Evolutionary conservation across 305 asterid genomes (phyloP).

Genomic region (Stenogyne calaminthoides): DNA sequence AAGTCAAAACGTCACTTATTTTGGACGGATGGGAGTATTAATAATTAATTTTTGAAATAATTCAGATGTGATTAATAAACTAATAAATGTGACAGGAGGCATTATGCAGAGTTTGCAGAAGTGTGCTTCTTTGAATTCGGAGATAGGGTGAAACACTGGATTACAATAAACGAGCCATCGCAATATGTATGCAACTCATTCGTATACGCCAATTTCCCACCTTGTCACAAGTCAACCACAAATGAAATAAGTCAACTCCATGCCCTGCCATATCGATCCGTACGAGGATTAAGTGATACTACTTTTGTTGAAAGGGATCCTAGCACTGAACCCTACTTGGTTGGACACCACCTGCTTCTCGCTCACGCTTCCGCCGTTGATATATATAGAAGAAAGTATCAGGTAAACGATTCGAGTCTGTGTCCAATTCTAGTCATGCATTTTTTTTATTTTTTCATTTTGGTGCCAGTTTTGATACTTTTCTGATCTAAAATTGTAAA

Average conservation of each 20-base stretch:
- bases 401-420: background rate
- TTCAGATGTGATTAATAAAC: no score
- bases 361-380: background rate
- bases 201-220: conserved; percentile 23
- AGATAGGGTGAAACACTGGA: conserved; percentile 35
- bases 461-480: no score
- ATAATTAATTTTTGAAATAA: no score
- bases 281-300: background rate
- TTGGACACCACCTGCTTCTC: background rate
- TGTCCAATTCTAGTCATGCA: no score
- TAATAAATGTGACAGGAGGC: conserved; percentile 10
- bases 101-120: conserved; percentile 37
- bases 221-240: conserved; percentile 4
- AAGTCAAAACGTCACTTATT: no score
- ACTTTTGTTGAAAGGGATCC: background rate
- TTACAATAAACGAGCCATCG: conserved; percentile 35
- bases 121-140: conserved; percentile 31
- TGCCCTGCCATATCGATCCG: background rate
- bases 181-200: conserved; percentile 3
- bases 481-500: no score
- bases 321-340: background rate
- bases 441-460: no score
- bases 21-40: no score
- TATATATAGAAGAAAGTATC: background rate
- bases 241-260: background rate